A percentile compares a stretch with the other conserved stretches of the same genome.
These are phyloP conservation scores for Enterocytospora artemiae DNA, from an alignment of 371 early-diverging fungal genomes.

Conservation along the genomic window DNA sequence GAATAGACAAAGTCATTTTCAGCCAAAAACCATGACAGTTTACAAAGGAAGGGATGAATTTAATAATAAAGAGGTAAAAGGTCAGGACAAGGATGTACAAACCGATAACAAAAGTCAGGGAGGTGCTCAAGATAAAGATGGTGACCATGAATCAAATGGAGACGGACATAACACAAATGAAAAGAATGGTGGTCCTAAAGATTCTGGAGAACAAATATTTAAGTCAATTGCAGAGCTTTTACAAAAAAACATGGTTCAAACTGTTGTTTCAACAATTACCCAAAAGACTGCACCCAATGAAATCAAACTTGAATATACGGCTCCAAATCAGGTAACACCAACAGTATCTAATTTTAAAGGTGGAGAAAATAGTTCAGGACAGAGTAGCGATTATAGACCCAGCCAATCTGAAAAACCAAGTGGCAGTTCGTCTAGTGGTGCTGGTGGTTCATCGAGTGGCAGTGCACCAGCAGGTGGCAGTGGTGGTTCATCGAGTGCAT, in stretches of 20 bases:
- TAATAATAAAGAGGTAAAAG: no score
- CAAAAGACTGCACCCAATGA: slow-evolving; percentile 22
- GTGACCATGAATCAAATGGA: not conserved
- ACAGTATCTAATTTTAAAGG: slow-evolving; percentile 1
- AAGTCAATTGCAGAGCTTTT: slow-evolving; percentile 1
- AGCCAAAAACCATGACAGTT: no score
- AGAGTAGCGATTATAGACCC: no score
- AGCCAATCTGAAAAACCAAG: not conserved
- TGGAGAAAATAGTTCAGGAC: not conserved
- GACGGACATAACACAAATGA: not conserved
- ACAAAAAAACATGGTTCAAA: slow-evolving; percentile 4
- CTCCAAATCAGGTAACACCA: not conserved
- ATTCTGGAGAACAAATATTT: not conserved
- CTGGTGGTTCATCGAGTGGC: no score
- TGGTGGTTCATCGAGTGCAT: not conserved
- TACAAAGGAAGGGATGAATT: no score
- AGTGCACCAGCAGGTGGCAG: not conserved
- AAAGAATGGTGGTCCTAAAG: not conserved
- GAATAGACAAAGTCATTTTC: no score
- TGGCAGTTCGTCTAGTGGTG: not conserved
- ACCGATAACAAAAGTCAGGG: not conserved
- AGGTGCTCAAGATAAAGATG: not conserved
- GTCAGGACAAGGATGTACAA: no score
- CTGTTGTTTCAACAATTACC: slow-evolving; percentile 21
- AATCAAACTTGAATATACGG: slow-evolving; percentile 33